Base-by-base conservation (phyloP, 2,329 filamentous ascomycete species). In the Colletotrichum siamense region DNA sequence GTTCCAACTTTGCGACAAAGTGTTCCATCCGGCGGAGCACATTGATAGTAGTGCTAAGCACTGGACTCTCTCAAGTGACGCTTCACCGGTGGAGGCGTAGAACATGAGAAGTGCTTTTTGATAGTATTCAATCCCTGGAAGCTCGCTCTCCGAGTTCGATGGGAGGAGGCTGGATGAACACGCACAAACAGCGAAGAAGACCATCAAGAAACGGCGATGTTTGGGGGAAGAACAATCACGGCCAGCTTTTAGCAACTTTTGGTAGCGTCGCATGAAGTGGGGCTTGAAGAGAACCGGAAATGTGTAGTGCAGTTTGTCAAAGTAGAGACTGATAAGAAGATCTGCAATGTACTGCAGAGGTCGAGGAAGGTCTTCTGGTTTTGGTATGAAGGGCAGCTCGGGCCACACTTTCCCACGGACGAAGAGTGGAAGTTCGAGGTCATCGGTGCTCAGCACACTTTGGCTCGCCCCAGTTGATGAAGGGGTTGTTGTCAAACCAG, bases 1-100 rank as follows among this genome's bases (percentile, higher is more conserved):
- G 28, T 15, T 79, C 82, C 81, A 83, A 69, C 82, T 82, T 32
- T 80, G 79, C 2, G 82, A 79, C 15, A 82, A 69, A 1, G 80
- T 82, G 49, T 83, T 83, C 82, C 82, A 83, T 6, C 82, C 79
- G 0, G 79, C 81, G 10, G 79, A 78, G 71, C 81, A 83, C 79
- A 83, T 82, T 3, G 81, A 77, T 4, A 83, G 69, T 8, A 83
- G 68, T 4, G 78, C 81, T 6, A 83, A 75, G 69, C 80, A 83
- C 28, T 83, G 82, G 3, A 82, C 81, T 6, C 77, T 71, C 71
- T 83, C 81, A 0, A 82, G 36, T 5, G 78, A 80, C 13, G 81
- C 81, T 69, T 83, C 80, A 8, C 81, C 82, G 0, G 78, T 78
- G 5, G 79, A 78, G 2, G 80, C 72, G 52, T 81, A 81, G 28